phyloP scores from a whole-genome alignment of 345 rosid species.

The Pugionium cornutum region DNA sequence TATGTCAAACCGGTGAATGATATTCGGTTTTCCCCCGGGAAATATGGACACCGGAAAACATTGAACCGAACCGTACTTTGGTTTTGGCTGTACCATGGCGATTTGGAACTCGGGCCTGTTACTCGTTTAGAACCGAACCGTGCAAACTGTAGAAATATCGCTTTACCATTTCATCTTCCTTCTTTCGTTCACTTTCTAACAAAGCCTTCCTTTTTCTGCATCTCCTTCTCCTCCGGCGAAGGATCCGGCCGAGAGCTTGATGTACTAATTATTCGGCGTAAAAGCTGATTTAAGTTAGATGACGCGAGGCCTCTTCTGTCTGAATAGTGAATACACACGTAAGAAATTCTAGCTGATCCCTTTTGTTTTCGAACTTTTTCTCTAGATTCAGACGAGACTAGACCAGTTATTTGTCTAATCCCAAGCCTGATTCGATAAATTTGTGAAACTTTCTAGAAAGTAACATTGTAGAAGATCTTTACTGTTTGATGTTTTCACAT shows the following conservation, averaged over 20 bases:
- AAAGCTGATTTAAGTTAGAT: slow-evolving; percentile 27
- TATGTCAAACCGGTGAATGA: no score
- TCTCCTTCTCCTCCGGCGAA: slow-evolving; percentile 38
- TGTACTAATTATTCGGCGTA: slow-evolving; percentile 28
- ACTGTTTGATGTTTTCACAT: slow-evolving; percentile 24
- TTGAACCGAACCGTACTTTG: not conserved
- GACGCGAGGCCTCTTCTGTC: slow-evolving; percentile 7
- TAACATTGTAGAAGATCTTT: slow-evolving; percentile 15
- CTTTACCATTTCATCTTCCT: slow-evolving; percentile 2
- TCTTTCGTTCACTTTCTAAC: slow-evolving; percentile 26
- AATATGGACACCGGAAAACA: no score
- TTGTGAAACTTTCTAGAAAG: not conserved
- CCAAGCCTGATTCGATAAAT: not conserved
- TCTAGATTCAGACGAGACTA: slow-evolving; percentile 20
- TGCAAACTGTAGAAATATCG: slow-evolving; percentile 3
- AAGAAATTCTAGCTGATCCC: slow-evolving; percentile 32
- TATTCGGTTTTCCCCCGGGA: no score
- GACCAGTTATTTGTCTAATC: not conserved
- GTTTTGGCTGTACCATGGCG: not conserved
- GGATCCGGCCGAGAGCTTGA: slow-evolving; percentile 25
- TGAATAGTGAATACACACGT: not conserved
- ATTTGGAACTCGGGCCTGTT: not conserved
- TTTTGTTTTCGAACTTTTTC: slow-evolving; percentile 9
- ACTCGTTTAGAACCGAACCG: not conserved
- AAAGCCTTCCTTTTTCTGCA: slow-evolving; percentile 25